Evolutionary conservation across 2,329 filamentous ascomycete species (phyloP).

Genomic region (Neonectria coccinea): DNA sequence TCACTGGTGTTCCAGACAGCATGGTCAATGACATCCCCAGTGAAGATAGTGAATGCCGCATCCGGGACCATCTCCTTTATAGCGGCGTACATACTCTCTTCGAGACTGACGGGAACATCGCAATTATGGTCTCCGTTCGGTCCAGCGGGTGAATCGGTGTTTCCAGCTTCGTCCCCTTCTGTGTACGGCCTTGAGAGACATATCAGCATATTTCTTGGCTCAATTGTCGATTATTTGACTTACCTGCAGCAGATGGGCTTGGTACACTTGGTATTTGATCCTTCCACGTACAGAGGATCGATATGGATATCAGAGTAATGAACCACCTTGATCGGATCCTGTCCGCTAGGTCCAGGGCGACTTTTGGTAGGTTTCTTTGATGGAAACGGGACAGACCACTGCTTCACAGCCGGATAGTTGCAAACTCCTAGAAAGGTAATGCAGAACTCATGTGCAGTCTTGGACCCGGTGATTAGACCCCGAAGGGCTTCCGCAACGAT

Average conservation of each 20-base stretch:
- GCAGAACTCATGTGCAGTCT: slow-evolving; percentile 64
- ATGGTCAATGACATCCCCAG: slow-evolving; percentile 69
- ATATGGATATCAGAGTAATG: slow-evolving; percentile 72
- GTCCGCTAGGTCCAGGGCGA: slow-evolving; percentile 57
- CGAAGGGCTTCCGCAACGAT: slow-evolving; percentile 63
- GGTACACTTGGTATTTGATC: slow-evolving; percentile 65
- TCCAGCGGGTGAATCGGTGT: slow-evolving; percentile 62
- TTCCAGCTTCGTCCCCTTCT: slow-evolving; percentile 59
- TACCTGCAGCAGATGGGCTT: slow-evolving; percentile 70
- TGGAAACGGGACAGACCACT: slow-evolving; percentile 59
- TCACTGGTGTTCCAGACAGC: slow-evolving; percentile 60
- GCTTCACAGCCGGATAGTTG: slow-evolving; percentile 58
- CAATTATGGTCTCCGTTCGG: slow-evolving; percentile 65
- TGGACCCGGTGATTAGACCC: slow-evolving; percentile 60
- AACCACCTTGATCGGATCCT: slow-evolving; percentile 64
- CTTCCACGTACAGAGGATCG: slow-evolving; percentile 65
- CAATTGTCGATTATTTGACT: slow-evolving; percentile 14
- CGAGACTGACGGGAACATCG: slow-evolving; percentile 62
- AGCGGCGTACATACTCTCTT: slow-evolving; percentile 66
- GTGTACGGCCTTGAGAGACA: slow-evolving; percentile 56
- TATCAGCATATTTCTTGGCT: no score
- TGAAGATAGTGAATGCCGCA: slow-evolving; percentile 68
- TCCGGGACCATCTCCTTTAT: slow-evolving; percentile 60
- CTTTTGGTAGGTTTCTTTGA: slow-evolving; percentile 52
- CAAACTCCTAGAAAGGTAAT: slow-evolving; percentile 66